Evolutionary conservation across 495 filamentous ascomycete genomes (phyloP), one percentile per base, ranked within the genome.

Genomic region (Daldinia decipiens): DNA sequence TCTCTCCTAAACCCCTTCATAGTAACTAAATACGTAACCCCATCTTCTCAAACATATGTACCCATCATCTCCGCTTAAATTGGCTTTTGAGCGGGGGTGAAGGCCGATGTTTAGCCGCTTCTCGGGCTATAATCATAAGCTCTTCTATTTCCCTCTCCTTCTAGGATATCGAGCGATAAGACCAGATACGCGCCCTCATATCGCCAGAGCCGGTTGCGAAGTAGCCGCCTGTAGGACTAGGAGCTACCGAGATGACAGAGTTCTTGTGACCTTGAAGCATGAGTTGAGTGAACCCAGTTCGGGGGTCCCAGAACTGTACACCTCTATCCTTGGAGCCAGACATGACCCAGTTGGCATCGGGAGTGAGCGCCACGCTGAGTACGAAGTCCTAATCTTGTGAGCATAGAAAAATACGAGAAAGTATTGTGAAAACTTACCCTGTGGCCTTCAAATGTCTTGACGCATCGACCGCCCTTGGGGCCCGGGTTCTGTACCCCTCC

Each of bases 241-340:
- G 92, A 12, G 93, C 92, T 43, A 97, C 93, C 26, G 91, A 94
- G 75, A 96, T 95, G 62, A 96, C 93, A 32, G 92, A 93, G 81
- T 96, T 95, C 83, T 95, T 95, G 79, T 96, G 93, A 31, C 93
- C 93, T 79, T 96, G 93, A 58, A 96, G 87, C 92, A 95, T 95
- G 81, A 97, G 88, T 78, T 96, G 93, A 5, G 93, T 91, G 74
- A 90, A 90, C 12, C 93, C 93, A 52, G 91, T 95, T 74, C 89
- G 87, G 13, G 93, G 92, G 76, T 96, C 92, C 93, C 93, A 97
- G 83, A 97, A 96, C 78, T 95, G 93, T 19, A 97, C 93, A 40
- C 93, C 93, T 45, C 93, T 85, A 75, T 97, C 93, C 81, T 97
- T 95, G 36, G 92, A 95, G 26, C 93, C 93, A 68, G 92, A 95